Conservation (phyloP, 2,329 filamentous ascomycete genomes). For the Sporothrix globosa region DNA sequence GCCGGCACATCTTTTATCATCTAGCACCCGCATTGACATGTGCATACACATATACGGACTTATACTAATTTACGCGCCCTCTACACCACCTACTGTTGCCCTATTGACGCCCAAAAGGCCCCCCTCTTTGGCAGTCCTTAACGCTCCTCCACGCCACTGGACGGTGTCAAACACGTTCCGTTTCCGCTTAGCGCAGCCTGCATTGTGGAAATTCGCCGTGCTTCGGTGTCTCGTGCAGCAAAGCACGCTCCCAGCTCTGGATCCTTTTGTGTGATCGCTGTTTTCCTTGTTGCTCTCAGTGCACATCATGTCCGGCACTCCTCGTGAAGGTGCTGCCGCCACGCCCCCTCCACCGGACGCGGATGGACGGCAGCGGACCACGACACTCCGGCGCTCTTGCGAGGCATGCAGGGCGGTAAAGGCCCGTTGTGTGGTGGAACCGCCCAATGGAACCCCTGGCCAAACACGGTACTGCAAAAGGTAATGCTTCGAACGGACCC, state of each 20-base stretch:
- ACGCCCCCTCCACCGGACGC: constrained; percentile 22
- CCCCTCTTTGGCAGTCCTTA: not conserved
- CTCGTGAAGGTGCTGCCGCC: not conserved
- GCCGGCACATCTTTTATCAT: constrained; percentile 17
- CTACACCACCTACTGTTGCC: not conserved
- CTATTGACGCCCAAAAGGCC: not conserved
- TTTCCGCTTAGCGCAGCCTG: constrained; percentile 6
- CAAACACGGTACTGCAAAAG: constrained; percentile 35
- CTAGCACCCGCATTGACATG: not conserved
- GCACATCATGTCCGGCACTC: constrained; percentile 22
- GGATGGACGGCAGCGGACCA: constrained; percentile 32
- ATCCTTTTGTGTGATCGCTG: not conserved
- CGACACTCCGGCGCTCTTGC: constrained; percentile 37
- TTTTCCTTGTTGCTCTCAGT: not conserved
- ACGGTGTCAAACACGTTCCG: not conserved
- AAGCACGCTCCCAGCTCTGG: not conserved
- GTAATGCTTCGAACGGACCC: constrained; percentile 20
- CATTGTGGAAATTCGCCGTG: not conserved
- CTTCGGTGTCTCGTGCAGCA: constrained; percentile 3
- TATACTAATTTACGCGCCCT: not conserved
- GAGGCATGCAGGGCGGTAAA: constrained; percentile 38
- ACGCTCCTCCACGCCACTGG: not conserved
- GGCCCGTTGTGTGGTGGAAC: constrained; percentile 36
- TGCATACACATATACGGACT: not conserved
- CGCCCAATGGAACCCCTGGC: not conserved